Evolutionary conservation across 352 stramenopile species (phyloP).

Genomic region (Pythium rhizo-oryzae): DNA sequence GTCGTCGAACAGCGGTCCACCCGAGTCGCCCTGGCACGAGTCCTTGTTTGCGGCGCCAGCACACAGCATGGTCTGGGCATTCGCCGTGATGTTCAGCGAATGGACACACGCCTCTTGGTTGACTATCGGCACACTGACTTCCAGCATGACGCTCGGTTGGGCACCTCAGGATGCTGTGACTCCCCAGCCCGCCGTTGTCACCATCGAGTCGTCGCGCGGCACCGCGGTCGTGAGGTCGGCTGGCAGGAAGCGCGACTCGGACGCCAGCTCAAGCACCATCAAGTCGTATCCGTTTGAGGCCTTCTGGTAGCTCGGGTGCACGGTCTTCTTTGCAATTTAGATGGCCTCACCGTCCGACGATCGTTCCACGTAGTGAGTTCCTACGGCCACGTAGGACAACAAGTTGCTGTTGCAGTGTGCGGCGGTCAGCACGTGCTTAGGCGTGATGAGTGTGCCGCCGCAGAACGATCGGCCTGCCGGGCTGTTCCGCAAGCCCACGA

Average conservation of each 20-base stretch:
- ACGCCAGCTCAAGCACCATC: conserved; percentile 53
- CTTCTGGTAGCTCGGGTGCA: conserved; percentile 57
- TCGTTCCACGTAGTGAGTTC: conserved; percentile 53
- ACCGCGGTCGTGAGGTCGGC: conserved; percentile 17
- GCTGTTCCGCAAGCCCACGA: conserved; percentile 39
- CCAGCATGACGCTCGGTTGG: conserved; percentile 9
- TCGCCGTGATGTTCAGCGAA: background rate
- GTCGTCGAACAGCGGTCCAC: conserved; percentile 11
- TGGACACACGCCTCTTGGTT: conserved; percentile 1
- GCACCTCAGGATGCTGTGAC: background rate
- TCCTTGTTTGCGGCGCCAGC: conserved; percentile 24
- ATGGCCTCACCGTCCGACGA: conserved; percentile 49
- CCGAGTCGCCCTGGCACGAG: conserved; percentile 32
- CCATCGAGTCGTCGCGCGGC: background rate
- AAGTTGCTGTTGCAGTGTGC: conserved; percentile 48
- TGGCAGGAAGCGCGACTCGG: conserved; percentile 36
- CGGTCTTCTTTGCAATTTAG: conserved; percentile 46
- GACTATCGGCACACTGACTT: conserved; percentile 10
- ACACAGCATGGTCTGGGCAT: conserved; percentile 24
- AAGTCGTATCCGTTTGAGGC: conserved; percentile 53
- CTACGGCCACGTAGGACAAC: conserved; percentile 48
- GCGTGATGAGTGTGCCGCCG: conserved; percentile 64
- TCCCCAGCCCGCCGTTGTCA: background rate
- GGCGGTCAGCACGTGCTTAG: conserved; percentile 62
- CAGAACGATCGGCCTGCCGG: conserved; percentile 44